Conservation (phyloP, 306 rosid genomes). For the Hippophae rhamnoides region DNA sequence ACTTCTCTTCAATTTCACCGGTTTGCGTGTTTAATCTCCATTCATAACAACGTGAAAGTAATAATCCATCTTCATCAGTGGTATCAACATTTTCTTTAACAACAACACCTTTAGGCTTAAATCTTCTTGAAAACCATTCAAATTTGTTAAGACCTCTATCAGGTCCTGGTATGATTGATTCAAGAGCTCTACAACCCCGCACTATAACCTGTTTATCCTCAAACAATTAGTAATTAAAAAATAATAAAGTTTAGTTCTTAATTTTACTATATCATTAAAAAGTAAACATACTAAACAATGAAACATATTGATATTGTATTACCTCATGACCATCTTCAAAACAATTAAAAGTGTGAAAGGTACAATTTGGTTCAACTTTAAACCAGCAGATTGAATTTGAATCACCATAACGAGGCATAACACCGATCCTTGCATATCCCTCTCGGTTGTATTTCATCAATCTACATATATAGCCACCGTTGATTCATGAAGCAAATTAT, state of each 20-base stretch:
- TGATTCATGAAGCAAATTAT: slow-evolving; percentile 1
- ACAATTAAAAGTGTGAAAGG: slow-evolving; percentile 56
- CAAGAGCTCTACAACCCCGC: slow-evolving; percentile 66
- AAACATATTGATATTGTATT: neutral
- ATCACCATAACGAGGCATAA: slow-evolving; percentile 68
- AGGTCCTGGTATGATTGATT: slow-evolving; percentile 47
- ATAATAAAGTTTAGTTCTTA: too few relatives aligned
- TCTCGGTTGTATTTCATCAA: slow-evolving; percentile 37
- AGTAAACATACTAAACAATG: neutral
- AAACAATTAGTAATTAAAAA: neutral
- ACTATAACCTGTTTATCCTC: slow-evolving; percentile 46
- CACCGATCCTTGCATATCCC: slow-evolving; percentile 55
- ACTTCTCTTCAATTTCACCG: slow-evolving; percentile 43
- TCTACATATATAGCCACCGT: slow-evolving; percentile 18
- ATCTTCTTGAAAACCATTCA: slow-evolving; percentile 25
- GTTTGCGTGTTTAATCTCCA: slow-evolving; percentile 60
- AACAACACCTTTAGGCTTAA: neutral
- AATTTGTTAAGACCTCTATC: slow-evolving; percentile 22
- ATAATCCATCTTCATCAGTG: slow-evolving; percentile 5
- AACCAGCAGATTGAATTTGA: slow-evolving; percentile 57
- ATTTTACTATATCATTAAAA: neutral
- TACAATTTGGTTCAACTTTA: slow-evolving; percentile 50
- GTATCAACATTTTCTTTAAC: neutral
- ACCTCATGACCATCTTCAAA: slow-evolving; percentile 59
- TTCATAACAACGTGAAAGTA: slow-evolving; percentile 35